Evolutionary conservation across 352 stramenopile species (phyloP), one percentile per base, ranked within the genome.

Genomic region (Pythium utonaiense): DNA sequence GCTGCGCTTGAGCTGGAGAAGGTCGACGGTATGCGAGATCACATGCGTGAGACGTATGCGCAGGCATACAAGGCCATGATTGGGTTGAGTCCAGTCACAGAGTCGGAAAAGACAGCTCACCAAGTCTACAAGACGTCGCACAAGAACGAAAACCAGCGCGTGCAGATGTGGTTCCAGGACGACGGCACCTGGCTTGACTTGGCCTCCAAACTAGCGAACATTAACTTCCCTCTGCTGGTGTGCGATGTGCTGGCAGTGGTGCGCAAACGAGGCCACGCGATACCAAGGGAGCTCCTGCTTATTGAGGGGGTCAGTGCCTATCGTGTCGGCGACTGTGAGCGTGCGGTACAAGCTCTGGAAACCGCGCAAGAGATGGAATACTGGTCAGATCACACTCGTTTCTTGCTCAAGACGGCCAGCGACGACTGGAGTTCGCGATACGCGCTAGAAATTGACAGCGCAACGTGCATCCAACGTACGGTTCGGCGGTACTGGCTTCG

Each of bases 11-110:
- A 89, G 47, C 62, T 91, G 12, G 69, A 85, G 13, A 70, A 62
- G 30, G 68, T 78, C 3, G 53, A 53, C 24, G 74, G 67, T 6
- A 79, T 83, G 71, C 56, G 72, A 30, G 58, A 77, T 14, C 63
- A 78, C 28, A 71, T 74, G 22, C 71, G 76, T 25, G 78, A 86
- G 24, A 69, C 64, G 6, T 86, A 77, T 34, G 55, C 67, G 1
- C 69, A 88, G 64, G 80, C 80, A 2, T 91, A 91, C 53, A 78
- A 74, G 64, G 62, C 68, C 8, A 71, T 89, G 68, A 71, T 86
- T 41, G 49, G 36, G 21, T 55, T 88, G 30, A 74, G 68, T 13
- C 78, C 80, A 24, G 56, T 75, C 12, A 73, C 74, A 9, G 16
- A 36, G 6, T 88, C 78, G 0, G 80, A 90, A 49, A 90, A 86